phyloP scores from a whole-genome alignment of 352 stramenopile genomes.

The Phytophthora tentaculata region DNA sequence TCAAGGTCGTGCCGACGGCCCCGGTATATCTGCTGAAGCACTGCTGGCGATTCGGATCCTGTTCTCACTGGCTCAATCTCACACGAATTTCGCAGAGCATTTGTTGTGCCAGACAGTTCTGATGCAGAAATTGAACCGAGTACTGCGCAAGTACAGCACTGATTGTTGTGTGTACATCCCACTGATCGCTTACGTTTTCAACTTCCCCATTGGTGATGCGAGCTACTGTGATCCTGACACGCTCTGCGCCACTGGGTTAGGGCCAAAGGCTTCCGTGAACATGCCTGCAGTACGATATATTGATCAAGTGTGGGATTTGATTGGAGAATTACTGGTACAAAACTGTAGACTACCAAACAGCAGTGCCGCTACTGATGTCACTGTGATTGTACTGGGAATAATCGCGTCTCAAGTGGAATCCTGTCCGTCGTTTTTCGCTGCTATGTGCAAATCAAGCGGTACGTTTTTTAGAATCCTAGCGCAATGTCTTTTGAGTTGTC shows the following conservation, averaged over 20 bases:
- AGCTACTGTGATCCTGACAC: slow-evolving; percentile 56
- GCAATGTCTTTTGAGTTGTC: slow-evolving; percentile 24
- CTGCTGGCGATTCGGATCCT: slow-evolving; percentile 59
- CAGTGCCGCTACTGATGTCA: slow-evolving; percentile 40
- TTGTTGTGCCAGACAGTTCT: slow-evolving; percentile 40
- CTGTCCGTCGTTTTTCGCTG: slow-evolving; percentile 57
- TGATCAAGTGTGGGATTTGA: slow-evolving; percentile 71
- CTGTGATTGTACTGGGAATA: slow-evolving; percentile 53
- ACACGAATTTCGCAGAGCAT: slow-evolving; percentile 55
- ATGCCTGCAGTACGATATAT: slow-evolving; percentile 32
- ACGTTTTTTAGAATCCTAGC: slow-evolving; percentile 53
- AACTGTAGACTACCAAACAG: slow-evolving; percentile 45
- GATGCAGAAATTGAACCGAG: slow-evolving; percentile 50
- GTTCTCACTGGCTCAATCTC: slow-evolving; percentile 61
- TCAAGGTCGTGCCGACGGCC: slow-evolving; percentile 29
- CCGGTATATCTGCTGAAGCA: slow-evolving; percentile 46
- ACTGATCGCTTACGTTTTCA: slow-evolving; percentile 66
- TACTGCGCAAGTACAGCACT: slow-evolving; percentile 49
- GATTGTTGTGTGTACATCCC: slow-evolving; percentile 63
- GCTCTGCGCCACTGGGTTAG: slow-evolving; percentile 7
- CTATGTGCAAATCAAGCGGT: slow-evolving; percentile 59
- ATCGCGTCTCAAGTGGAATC: slow-evolving; percentile 55
- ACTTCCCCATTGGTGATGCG: slow-evolving; percentile 62
- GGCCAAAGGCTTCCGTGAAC: slow-evolving; percentile 29
- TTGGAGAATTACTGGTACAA: slow-evolving; percentile 57